phyloP scores from a whole-genome alignment of 208 protist species.

The Wallacemonas sp. region DNA sequence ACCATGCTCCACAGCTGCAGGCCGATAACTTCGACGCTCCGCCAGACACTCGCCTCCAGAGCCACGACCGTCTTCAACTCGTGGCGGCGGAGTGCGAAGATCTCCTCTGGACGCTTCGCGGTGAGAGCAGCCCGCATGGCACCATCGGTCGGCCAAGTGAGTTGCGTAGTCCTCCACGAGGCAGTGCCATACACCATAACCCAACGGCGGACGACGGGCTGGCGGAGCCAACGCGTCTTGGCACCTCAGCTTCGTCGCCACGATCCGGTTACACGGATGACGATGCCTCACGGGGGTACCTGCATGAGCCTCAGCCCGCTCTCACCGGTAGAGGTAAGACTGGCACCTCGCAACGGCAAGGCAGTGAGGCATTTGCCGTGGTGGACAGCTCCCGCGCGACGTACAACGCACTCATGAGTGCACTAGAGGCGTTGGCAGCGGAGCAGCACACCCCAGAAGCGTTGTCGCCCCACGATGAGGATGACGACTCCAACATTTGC shows the following conservation, averaged over 20 bases:
- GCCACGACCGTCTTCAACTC: not conserved
- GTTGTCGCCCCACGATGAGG: not conserved
- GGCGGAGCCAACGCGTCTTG: not conserved
- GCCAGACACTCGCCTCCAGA: too few relatives aligned
- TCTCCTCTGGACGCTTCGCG: not conserved
- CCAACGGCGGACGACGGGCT: too few relatives aligned
- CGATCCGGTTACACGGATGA: not conserved
- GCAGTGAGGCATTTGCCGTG: not conserved
- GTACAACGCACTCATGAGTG: constrained; percentile 10
- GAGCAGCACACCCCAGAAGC: not conserved
- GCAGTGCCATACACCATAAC: too few relatives aligned
- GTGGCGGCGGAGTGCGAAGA: constrained; percentile 13
- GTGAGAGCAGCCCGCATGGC: constrained; percentile 4
- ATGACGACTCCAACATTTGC: not conserved
- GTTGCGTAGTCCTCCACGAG: too few relatives aligned
- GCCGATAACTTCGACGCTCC: too few relatives aligned
- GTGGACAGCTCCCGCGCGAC: constrained; percentile 1
- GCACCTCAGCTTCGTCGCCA: not conserved
- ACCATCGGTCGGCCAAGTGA: not conserved
- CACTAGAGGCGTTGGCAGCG: not conserved
- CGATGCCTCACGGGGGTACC: not conserved
- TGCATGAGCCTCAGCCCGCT: not conserved
- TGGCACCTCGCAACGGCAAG: not conserved
- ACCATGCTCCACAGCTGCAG: too few relatives aligned
- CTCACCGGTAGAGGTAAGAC: not conserved